phyloP scores from a whole-genome alignment of 805 yeast species.

The Teunomyces cretensis region DNA sequence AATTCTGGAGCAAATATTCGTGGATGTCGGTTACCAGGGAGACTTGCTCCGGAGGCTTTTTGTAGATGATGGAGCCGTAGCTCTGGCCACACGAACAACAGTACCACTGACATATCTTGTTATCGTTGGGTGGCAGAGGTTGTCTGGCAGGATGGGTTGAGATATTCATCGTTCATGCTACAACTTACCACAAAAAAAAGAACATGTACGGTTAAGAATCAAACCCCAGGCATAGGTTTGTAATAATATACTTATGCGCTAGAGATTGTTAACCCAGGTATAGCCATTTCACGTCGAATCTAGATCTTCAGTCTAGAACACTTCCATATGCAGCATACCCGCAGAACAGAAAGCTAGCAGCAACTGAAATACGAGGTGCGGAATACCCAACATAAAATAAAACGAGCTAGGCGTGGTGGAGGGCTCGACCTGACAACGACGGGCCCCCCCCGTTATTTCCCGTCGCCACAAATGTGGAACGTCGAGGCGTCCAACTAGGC shows the following conservation, averaged over 20 bases:
- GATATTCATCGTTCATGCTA: background rate
- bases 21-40: constrained; percentile 1
- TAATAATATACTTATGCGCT: constrained; percentile 2
- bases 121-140: constrained; percentile 10
- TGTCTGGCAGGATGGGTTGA: background rate
- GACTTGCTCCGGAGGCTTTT: constrained; percentile 5
- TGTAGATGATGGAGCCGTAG: constrained; percentile 29
- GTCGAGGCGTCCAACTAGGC: too few relatives aligned
- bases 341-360: background rate
- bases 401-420: too few relatives aligned
- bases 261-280: background rate
- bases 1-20: constrained; percentile 10
- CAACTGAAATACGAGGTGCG: background rate
- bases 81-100: constrained; percentile 43
- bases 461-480: too few relatives aligned
- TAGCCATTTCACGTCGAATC: constrained; percentile 1
- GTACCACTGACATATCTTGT: constrained; percentile 42
- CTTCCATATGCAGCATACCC: background rate
- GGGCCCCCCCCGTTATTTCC: too few relatives aligned
- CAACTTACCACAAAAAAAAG: background rate
- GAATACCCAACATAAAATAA: too few relatives aligned
- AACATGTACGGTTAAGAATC: background rate
- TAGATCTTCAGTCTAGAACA: constrained; percentile 4
- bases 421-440: too few relatives aligned
- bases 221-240: background rate